Base-by-base conservation (phyloP, 108 stramenopile genomes). In the Mayamaea pseudoterrestris region DNA sequence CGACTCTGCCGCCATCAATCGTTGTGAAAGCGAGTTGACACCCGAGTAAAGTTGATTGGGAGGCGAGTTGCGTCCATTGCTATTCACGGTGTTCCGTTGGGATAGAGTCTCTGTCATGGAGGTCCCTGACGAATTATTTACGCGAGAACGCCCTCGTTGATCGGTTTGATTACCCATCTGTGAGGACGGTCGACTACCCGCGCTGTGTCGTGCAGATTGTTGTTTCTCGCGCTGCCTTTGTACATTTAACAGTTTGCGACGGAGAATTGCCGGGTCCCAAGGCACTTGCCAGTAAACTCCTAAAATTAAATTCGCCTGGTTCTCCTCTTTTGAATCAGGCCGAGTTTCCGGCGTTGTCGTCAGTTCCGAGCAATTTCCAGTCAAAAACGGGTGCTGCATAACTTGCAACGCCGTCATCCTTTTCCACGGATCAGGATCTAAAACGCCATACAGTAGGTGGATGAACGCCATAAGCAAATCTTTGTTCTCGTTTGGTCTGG, bases 391-490 rank as follows among this genome's bases (percentile, higher is more conserved):
- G 65, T 89, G 86, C 45, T 61, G 66, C 4, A 51, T 44, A 32
- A 77, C 86, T 62, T 89, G 86, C 29, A 58, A 57, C 0, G 81
- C 86, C 4, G 86, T 89, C 79, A 73, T 79, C 32, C 86, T 48
- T 47, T 79, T 83, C 76, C 79, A 83, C 2, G 86, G 86, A 65
- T 89, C 81, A 36, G 79, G 79, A 41, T 89, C 72, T 21, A 89
- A 49, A 7, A 89, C 35, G 7, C 84, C 73, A 36, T 68, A 58
- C 6, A 89, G 58, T 61, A 89, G 83, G 47, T 89, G 81, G 49
- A 83, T 61, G 49, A 89, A 89, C 13, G 76, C 29, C 16, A 64
- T 63, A 9, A 89, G 53, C 32, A 58, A 34, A 25, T 83, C 74
- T 29, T 57, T 61, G 14, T 81, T 75, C 46, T 80, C 71, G 29